A percentile compares a stretch with the other conserved stretches of the same genome.
Conservation (phyloP, 306 rosid genomes). For the Acacia crassicarpa region DNA sequence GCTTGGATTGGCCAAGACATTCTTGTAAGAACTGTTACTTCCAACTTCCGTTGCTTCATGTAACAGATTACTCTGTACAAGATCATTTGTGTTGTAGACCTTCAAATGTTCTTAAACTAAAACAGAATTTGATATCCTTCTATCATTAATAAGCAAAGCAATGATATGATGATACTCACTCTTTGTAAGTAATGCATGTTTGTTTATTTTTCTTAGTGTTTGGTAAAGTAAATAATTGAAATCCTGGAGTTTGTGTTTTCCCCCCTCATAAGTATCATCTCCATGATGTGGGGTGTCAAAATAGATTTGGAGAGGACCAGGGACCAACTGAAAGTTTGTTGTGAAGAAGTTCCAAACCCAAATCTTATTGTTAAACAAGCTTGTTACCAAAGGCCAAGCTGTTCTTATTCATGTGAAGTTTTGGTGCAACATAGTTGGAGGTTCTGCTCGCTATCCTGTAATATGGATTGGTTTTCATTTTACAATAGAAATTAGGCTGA, state of each 20-base stretch:
- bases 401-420: not conserved
- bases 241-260: not conserved
- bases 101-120: constrained; percentile 11
- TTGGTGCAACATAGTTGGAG: not conserved
- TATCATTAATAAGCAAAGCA: not conserved
- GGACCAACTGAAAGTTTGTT: not conserved
- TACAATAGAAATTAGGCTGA: not conserved
- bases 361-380: not conserved
- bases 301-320: not conserved
- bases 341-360: constrained; percentile 16
- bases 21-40: constrained; percentile 65
- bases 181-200: constrained; percentile 2
- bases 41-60: constrained; percentile 12
- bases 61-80: not conserved
- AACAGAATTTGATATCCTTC: constrained; percentile 17
- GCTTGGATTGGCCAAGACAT: constrained; percentile 99
- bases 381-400: constrained; percentile 3
- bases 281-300: not conserved
- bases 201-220: not conserved
- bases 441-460: not conserved
- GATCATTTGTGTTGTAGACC: constrained; percentile 1
- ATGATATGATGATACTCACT: constrained; percentile 6
- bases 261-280: not conserved
- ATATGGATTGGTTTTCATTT: not conserved
- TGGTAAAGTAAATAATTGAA: not conserved